These are phyloP conservation scores for Solanum okadae DNA, from an alignment of 257 asterid genomes.

Conservation along the genomic window DNA sequence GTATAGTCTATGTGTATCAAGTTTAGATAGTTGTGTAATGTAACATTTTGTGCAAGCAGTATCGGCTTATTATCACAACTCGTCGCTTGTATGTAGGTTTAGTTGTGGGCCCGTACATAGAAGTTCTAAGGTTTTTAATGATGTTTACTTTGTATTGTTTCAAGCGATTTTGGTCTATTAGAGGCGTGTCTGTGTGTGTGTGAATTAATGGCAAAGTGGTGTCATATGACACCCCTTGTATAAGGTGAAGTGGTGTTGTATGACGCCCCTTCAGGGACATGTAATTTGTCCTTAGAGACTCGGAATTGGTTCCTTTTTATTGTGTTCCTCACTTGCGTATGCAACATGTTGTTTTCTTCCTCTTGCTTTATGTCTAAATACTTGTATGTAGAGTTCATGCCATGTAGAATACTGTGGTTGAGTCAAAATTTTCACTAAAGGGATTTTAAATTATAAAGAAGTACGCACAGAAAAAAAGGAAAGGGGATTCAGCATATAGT, in stretches of 20 bases:
- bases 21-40: not conserved
- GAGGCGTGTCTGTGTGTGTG: not conserved
- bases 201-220: not conserved
- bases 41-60: not conserved
- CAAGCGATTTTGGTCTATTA: not conserved
- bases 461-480: not conserved
- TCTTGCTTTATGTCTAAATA: not conserved
- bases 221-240: not conserved
- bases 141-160: not conserved
- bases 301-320: not conserved
- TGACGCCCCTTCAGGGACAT: not conserved
- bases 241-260: not conserved
- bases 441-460: not conserved
- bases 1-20: not conserved
- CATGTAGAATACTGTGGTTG: not conserved
- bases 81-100: not conserved
- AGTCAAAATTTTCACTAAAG: not conserved
- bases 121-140: not conserved
- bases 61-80: not conserved
- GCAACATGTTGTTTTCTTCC: not conserved
- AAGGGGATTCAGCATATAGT: not conserved
- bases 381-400: not conserved
- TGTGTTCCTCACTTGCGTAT: not conserved
- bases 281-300: not conserved
- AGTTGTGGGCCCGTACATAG: not conserved